Conservation (phyloP, 495 filamentous ascomycete species). For the Pseudomonodictys pantanalensis region DNA sequence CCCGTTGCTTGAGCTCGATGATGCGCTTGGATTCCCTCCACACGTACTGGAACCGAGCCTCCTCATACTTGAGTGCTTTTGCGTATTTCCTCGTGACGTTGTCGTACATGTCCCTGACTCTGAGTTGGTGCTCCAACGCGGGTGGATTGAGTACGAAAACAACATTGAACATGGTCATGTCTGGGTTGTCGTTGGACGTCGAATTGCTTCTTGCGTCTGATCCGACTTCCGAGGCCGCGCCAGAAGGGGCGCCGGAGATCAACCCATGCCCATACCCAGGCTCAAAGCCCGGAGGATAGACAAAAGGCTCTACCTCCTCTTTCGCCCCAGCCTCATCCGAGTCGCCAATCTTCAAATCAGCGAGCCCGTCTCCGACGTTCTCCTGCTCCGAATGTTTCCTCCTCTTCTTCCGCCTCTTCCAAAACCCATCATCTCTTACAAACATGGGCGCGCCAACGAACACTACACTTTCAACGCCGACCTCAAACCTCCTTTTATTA, state of each 20-base stretch:
- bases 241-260: constrained; percentile 33
- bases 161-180: constrained; percentile 95
- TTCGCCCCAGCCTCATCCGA: constrained; percentile 17
- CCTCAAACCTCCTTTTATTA: constrained; percentile 83
- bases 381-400: constrained; percentile 40
- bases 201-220: constrained; percentile 40
- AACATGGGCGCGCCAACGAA: constrained; percentile 88
- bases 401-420: constrained; percentile 72
- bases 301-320: constrained; percentile 15
- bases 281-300: constrained; percentile 38
- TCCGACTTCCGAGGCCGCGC: constrained; percentile 26
- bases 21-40: constrained; percentile 82
- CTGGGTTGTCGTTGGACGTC: constrained; percentile 46
- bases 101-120: constrained; percentile 76
- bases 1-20: constrained; percentile 71
- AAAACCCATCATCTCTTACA: constrained; percentile 77
- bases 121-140: constrained; percentile 67
- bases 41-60: constrained; percentile 81
- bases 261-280: constrained; percentile 35
- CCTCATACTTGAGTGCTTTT: constrained; percentile 85
- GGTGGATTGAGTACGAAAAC: constrained; percentile 86
- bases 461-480: constrained; percentile 77
- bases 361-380: constrained; percentile 15
- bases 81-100: constrained; percentile 86
- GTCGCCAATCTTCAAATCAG: constrained; percentile 11